Percentiles rank a stretch among this genome's conserved stretches.
phyloP scores from a whole-genome alignment of 2,329 filamentous ascomycete genomes.

The Venturia oleaginea region DNA sequence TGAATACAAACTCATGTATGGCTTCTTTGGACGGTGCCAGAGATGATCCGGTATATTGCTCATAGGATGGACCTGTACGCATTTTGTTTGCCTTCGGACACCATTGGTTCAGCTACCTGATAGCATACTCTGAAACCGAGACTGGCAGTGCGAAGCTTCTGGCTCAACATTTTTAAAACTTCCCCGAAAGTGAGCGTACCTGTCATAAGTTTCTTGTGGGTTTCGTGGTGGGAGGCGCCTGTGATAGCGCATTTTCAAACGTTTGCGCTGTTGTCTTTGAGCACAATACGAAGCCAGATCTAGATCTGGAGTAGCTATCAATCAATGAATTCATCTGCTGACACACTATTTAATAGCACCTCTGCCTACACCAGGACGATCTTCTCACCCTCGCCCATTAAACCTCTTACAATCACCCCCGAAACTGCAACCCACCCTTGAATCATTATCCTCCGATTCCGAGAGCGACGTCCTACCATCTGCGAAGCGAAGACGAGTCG shows the following conservation, averaged over 20 bases:
- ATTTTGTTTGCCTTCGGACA: background rate
- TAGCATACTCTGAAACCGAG: background rate
- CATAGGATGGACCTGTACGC: background rate
- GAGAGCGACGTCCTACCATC: background rate
- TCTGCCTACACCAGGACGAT: background rate
- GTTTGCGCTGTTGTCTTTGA: background rate
- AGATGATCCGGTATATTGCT: background rate
- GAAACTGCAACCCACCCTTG: background rate
- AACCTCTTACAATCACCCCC: background rate
- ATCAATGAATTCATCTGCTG: background rate
- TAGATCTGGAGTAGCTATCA: background rate
- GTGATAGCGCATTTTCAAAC: background rate
- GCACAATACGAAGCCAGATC: background rate
- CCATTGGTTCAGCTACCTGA: background rate
- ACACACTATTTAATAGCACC: background rate
- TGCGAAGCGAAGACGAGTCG: background rate
- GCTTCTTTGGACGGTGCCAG: background rate
- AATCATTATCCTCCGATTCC: background rate
- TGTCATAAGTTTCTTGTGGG: background rate
- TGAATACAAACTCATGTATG: background rate
- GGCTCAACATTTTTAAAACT: background rate
- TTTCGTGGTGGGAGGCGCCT: background rate
- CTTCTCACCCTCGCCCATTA: background rate
- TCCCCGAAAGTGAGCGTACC: background rate
- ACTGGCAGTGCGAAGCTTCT: background rate